Evolutionary conservation across 23 red algal genomes (phyloP).

Genomic region (Chondrus crispus): DNA sequence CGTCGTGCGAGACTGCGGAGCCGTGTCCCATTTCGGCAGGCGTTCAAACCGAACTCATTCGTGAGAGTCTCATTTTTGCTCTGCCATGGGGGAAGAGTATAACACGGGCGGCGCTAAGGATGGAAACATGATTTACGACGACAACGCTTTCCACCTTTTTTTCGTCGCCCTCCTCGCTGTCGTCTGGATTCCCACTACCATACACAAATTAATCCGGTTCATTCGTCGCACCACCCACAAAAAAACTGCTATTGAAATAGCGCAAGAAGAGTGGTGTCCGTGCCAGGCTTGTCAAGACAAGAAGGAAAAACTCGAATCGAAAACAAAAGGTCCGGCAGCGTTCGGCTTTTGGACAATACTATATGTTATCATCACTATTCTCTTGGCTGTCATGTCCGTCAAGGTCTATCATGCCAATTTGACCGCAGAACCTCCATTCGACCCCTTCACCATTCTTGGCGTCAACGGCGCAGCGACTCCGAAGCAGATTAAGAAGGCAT

Average conservation of each 20-base stretch:
- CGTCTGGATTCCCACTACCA: slow-evolving; percentile 29
- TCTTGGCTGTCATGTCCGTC: slow-evolving; percentile 28
- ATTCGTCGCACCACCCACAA: background rate
- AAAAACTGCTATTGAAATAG: slow-evolving; percentile 18
- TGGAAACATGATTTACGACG: slow-evolving; percentile 62
- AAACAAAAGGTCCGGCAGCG: background rate
- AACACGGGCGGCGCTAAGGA: slow-evolving; percentile 6
- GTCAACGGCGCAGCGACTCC: slow-evolving; percentile 41
- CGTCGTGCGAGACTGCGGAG: background rate
- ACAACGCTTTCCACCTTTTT: slow-evolving; percentile 72
- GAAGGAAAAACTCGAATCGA: background rate
- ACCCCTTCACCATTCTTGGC: slow-evolving; percentile 88
- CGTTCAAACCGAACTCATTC: background rate
- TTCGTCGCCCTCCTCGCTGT: slow-evolving; percentile 53
- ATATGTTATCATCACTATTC: slow-evolving; percentile 13
- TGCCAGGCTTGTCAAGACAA: slow-evolving; percentile 49
- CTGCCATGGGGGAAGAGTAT: slow-evolving; percentile 14
- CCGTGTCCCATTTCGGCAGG: background rate
- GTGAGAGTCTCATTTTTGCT: background rate
- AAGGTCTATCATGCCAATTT: slow-evolving; percentile 31
- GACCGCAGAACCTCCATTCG: slow-evolving; percentile 61
- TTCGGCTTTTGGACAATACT: background rate
- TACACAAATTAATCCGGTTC: background rate
- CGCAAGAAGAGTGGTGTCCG: slow-evolving; percentile 19
- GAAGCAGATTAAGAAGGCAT: slow-evolving; percentile 76